These are phyloP conservation scores for Boeremia lycopersici DNA, from an alignment of 2,329 filamentous ascomycete genomes.

Conservation along the genomic window DNA sequence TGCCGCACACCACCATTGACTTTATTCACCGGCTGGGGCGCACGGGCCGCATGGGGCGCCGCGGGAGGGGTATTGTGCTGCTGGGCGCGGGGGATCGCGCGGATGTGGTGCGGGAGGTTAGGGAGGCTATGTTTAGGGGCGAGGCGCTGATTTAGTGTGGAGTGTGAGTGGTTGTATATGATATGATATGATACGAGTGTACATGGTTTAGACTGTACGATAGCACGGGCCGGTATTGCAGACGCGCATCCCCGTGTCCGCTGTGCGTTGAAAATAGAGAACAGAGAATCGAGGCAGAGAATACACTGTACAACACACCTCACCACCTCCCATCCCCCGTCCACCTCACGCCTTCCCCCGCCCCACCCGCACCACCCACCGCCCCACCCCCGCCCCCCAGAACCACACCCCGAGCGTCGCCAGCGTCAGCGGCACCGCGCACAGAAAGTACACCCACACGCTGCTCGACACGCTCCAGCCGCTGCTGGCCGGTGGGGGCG, in stretches of 20 bases:
- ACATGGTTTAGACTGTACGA: background rate
- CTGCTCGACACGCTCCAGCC: conserved; percentile 24
- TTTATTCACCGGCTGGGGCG: conserved; percentile 96
- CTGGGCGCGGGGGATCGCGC: conserved; percentile 88
- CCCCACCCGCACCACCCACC: background rate
- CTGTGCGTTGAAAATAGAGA: no score
- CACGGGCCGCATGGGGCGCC: conserved; percentile 88
- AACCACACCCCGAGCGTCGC: conserved; percentile 20
- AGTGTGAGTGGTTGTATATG: no score
- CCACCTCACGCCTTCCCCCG: no score
- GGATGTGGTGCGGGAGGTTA: conserved; percentile 89
- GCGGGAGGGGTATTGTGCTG: conserved; percentile 87
- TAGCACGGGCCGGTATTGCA: no score
- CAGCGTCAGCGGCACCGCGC: conserved; percentile 24
- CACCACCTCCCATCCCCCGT: no score
- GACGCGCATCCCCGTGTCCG: no score
- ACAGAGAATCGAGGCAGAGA: no score
- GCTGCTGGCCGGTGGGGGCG: conserved; percentile 1
- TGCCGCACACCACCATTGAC: conserved; percentile 97
- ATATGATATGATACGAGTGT: background rate
- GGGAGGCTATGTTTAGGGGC: conserved; percentile 68
- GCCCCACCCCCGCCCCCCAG: background rate
- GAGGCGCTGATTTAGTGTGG: conserved; percentile 57
- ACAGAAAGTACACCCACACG: conserved; percentile 29
- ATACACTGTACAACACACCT: no score